These are phyloP conservation scores for Diutina mesorugosa DNA, from an alignment of 1,139 yeast genomes.

Conservation along the genomic window DNA sequence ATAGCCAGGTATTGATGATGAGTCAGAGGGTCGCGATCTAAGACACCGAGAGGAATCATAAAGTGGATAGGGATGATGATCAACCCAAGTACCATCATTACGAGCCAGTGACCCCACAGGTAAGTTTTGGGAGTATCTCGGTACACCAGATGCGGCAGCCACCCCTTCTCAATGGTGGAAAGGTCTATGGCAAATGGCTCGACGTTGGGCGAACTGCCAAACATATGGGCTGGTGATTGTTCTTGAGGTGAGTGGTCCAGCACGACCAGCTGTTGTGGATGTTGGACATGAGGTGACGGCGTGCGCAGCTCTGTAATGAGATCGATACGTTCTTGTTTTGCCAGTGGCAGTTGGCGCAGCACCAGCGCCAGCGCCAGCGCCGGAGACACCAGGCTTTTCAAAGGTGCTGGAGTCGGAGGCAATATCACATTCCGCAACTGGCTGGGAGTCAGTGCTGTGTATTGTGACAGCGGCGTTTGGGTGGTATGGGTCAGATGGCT, in stretches of 20 bases:
- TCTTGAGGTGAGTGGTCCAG: not conserved
- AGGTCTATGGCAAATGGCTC: not conserved
- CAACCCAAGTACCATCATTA: not conserved
- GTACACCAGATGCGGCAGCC: not conserved
- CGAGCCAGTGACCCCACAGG: not conserved
- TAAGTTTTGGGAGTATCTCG: not conserved
- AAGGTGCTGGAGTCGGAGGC: not conserved
- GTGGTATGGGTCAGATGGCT: not conserved
- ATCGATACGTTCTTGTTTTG: not conserved
- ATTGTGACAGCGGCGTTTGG: not conserved
- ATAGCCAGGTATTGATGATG: not conserved
- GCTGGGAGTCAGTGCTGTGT: slow-evolving; percentile 1
- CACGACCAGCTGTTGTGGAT: not conserved
- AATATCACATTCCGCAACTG: not conserved
- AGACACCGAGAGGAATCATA: not conserved
- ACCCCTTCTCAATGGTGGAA: not conserved
- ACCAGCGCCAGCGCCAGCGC: not conserved
- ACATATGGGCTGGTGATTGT: not conserved
- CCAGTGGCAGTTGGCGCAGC: not conserved
- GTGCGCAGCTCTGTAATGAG: not conserved
- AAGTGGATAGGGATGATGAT: not conserved
- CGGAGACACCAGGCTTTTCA: not conserved
- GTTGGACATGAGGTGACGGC: not conserved
- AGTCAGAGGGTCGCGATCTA: not conserved
- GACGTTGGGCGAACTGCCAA: not conserved